Percentiles rank a stretch among this genome's conserved stretches.
phyloP scores from a whole-genome alignment of 2,329 filamentous ascomycete species.

The Fusarium brachygibbosum region DNA sequence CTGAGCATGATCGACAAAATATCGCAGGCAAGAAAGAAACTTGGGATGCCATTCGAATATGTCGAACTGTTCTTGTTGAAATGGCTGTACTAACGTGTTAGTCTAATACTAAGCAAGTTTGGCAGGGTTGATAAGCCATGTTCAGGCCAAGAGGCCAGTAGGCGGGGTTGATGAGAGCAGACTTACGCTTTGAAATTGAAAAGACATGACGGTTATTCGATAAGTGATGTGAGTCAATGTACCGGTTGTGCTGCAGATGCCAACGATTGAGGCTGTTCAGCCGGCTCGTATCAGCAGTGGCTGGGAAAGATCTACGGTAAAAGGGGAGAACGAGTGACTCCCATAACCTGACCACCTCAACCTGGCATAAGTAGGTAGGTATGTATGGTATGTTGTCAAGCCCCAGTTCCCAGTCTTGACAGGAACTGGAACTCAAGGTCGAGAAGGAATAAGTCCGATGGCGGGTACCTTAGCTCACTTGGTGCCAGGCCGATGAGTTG shows the following conservation, averaged over 20 bases:
- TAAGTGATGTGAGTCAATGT: neutral
- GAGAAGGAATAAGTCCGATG: slow-evolving; percentile 5
- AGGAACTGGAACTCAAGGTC: slow-evolving; percentile 12
- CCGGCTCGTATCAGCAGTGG: slow-evolving; percentile 9
- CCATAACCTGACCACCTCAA: slow-evolving; percentile 17
- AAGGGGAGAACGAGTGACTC: slow-evolving; percentile 16
- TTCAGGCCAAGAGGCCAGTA: slow-evolving; percentile 1
- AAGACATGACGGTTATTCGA: slow-evolving; percentile 39
- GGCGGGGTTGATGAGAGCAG: slow-evolving; percentile 12
- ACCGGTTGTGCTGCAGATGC: slow-evolving; percentile 6
- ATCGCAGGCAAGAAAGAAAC: slow-evolving; percentile 89
- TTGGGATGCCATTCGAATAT: slow-evolving; percentile 94
- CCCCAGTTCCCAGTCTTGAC: slow-evolving; percentile 11
- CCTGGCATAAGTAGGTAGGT: slow-evolving; percentile 9
- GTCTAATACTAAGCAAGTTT: slow-evolving; percentile 13
- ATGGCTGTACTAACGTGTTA: slow-evolving; percentile 55
- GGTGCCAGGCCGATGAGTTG: slow-evolving; percentile 11
- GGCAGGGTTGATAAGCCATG: slow-evolving; percentile 12
- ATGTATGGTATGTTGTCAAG: neutral
- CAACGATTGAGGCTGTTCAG: neutral
- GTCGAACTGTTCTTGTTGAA: slow-evolving; percentile 71
- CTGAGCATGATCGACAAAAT: slow-evolving; percentile 93
- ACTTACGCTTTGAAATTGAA: slow-evolving; percentile 47
- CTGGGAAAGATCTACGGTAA: slow-evolving; percentile 8
- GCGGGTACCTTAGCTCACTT: slow-evolving; percentile 19